Conservation (phyloP, 352 stramenopile species). For the Peronosclerospora sorghi region DNA sequence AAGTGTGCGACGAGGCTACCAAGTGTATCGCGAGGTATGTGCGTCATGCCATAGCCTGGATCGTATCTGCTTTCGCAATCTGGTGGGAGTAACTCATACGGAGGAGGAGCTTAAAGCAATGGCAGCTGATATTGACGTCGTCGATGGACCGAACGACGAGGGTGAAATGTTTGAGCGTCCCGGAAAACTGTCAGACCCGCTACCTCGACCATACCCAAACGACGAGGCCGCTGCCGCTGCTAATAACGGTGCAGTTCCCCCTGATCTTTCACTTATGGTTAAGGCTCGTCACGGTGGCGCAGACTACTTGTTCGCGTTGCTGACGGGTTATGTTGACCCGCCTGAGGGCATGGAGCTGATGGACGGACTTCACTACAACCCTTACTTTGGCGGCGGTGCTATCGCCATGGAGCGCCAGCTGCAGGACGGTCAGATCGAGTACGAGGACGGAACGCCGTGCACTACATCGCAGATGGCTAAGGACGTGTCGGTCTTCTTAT, state of each 20-base stretch:
- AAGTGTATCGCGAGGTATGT: constrained; percentile 99
- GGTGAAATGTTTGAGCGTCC: constrained; percentile 99
- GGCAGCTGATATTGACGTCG: constrained; percentile 91
- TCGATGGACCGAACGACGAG: constrained; percentile 95
- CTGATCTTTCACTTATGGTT: constrained; percentile 96
- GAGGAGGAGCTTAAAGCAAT: constrained; percentile 87
- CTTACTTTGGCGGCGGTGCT: constrained; percentile 95
- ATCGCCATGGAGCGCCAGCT: constrained; percentile 98
- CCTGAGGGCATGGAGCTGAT: constrained; percentile 85
- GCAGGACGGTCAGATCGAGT: constrained; percentile 95
- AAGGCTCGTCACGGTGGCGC: constrained; percentile 92
- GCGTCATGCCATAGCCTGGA: constrained; percentile 95
- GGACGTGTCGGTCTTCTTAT: constrained; percentile 96
- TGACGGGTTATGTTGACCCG: constrained; percentile 95
- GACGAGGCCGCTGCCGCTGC: constrained; percentile 93
- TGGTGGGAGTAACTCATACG: constrained; percentile 95
- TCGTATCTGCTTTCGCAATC: constrained; percentile 95
- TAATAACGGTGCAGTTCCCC: constrained; percentile 96
- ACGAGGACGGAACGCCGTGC: constrained; percentile 93
- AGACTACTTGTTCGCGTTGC: constrained; percentile 96
- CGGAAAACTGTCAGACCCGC: constrained; percentile 92
- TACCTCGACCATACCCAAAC: constrained; percentile 96
- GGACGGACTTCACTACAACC: constrained; percentile 94
- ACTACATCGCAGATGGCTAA: constrained; percentile 98
- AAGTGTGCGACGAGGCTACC: constrained; percentile 94